A percentile compares a stretch with the other conserved stretches of the same genome.
Conservation (phyloP, 192 early-diverging fungal genomes). For the Chytriomyces sp. region DNA sequence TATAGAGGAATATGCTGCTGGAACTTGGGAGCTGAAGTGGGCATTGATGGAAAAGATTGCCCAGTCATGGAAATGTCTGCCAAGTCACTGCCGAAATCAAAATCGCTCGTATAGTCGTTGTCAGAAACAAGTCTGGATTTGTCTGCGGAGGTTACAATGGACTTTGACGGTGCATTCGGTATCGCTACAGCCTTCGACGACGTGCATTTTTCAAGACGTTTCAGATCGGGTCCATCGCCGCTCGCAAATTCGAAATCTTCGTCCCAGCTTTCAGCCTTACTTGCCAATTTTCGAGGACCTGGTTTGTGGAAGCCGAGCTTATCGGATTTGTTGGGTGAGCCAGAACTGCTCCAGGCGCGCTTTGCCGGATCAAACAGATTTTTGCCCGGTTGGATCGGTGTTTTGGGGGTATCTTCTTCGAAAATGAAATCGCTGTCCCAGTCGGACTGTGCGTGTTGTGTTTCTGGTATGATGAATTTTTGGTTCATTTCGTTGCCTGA, state of each 20-base stretch:
- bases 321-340: neutral
- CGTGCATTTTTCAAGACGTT: no score
- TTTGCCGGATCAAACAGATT: no score
- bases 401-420: constrained; percentile 19
- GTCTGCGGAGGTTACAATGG: no score
- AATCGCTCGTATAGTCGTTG: constrained; percentile 12
- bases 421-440: constrained; percentile 18
- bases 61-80: neutral
- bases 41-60: neutral
- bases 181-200: no score
- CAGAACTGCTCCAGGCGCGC: neutral
- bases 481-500: neutral
- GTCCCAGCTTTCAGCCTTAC: constrained; percentile 29
- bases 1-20: constrained; percentile 2
- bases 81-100: constrained; percentile 15
- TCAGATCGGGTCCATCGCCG: neutral
- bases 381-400: constrained; percentile 1
- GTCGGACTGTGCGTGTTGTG: neutral
- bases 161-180: no score
- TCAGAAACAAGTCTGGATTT: neutral
- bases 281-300: neutral
- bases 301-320: neutral
- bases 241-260: constrained; percentile 32
- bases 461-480: constrained; percentile 21
- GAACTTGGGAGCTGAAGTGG: neutral